Base-by-base conservation (phyloP, 2,329 filamentous ascomycete species). In the Exophiala viscosa region DNA sequence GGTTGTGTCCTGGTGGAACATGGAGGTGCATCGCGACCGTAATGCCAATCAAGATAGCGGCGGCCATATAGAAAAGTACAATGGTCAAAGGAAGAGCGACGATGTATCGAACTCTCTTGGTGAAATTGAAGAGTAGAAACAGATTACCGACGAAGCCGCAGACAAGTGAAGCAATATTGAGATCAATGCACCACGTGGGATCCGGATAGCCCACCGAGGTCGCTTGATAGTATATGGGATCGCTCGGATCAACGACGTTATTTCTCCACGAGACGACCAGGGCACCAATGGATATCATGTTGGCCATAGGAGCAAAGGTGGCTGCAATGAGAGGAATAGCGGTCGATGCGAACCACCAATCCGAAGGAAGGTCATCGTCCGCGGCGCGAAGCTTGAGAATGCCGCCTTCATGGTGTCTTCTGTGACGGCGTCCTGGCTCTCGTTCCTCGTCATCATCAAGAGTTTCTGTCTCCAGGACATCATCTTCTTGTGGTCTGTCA, bases 41-140 rank as follows among this genome's bases (percentile, higher is more conserved):
- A 1, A 84, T 78, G 3, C 85, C 76, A 7, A 90, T 82, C 11
- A 88, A 74, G 54, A 87, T 78, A 0, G 73, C 77, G 0, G 81
- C 81, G 1, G 83, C 79, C 9, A 83, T 58, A 60, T 81, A 81
- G 90, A 91, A 96, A 54, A 88, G 80, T 6, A 87, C 68, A 54
- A 96, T 95, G 1, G 90, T 95, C 17, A 89, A 76, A 1, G 91
- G 90, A 54, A 95, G 80, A 1, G 90, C 89, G 35, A 95, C 76
- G 14, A 85, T 84, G 66, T 95, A 96, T 45, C 88, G 82, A 5
- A 96, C 79, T 5, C 84, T 78, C 51, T 83, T 81, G 0, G 90
- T 88, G 78, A 96, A 96, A 70, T 96, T 96, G 60, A 93, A 80
- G 1, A 96, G 77, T 1, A 96, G 77, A 57, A 90, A 90, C 1